Evolutionary conservation across 2,329 filamentous ascomycete species (phyloP), one percentile per base, ranked within the genome.

Genomic region (Fragosphaeria purpurea): DNA sequence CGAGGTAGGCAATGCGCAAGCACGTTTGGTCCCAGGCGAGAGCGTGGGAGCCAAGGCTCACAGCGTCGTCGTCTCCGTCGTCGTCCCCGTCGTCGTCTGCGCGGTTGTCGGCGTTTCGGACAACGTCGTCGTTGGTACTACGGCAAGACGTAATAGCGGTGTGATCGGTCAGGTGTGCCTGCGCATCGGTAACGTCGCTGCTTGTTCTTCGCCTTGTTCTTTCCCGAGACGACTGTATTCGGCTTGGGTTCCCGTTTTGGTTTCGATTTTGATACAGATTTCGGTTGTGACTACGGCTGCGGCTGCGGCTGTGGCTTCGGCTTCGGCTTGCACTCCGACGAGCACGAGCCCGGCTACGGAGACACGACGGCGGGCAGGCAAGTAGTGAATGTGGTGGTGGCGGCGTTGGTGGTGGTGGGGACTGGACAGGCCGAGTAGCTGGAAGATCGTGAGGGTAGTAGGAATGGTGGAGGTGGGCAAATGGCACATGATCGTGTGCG

Each of bases 1-100:
- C 55, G 22, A 59, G 53, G 33, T 58, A 58, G 47, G 57, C 50
- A 31, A 58, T 56, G 47, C 56, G 55, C 42, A 60, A 50, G 37
- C 55, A 54, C 11, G 58, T 56, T 46, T 59, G 55, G 12, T 60
- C 56, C 64, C 54, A 65, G 44, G 60, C 65, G 40, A 58, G 52
- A 9, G 54, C 48, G 41, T 56, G 55, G 9, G 56, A 55, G 45
- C 52, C 47, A 13, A 54, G 37, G n/a, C 50, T 57, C n/a, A 42
- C 44, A 6, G 32, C 30, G 11, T 9, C 40, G 33, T 7, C 32
- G 45, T 42, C 35, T 33, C 30, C 41, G 13, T 40, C 43, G 2
- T 44, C 46, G 47, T 33, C n/a, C 34, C 38, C 12, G 11, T 44
- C 11, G 10, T 46, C 39, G 35, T 7, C 35, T 33, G 22, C 33